Conservation (phyloP, 257 asterid species). For the Pogostemon cablin region DNA sequence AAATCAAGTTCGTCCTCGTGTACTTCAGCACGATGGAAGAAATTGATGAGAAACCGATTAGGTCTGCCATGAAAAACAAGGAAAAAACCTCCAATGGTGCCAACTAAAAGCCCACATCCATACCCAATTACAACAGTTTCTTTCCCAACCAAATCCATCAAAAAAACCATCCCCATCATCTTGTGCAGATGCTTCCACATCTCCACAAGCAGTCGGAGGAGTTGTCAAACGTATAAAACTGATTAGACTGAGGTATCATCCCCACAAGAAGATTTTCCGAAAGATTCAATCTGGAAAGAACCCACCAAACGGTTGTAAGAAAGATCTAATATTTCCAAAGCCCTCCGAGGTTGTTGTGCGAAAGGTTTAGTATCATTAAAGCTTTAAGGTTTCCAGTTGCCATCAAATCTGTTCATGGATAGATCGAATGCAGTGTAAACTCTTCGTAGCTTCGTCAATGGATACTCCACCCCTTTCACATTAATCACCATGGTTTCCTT, state of each 20-base stretch:
- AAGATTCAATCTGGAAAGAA: constrained; percentile 33
- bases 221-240: constrained; percentile 36
- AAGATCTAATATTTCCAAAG: constrained; percentile 34
- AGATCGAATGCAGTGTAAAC: not conserved
- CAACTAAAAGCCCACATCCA: not conserved
- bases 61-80: not conserved
- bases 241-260: constrained; percentile 33
- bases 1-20: no score
- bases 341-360: constrained; percentile 35
- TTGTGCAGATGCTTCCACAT: not conserved
- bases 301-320: constrained; percentile 38
- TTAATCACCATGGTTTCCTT: not conserved
- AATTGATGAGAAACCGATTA: no score
- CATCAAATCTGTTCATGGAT: constrained; percentile 29
- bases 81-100: not conserved
- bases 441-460: not conserved
- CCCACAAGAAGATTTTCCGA: constrained; percentile 34
- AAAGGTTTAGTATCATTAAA: constrained; percentile 22
- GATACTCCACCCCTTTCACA: not conserved
- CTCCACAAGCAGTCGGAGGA: constrained; percentile 24
- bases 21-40: no score
- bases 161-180: not conserved
- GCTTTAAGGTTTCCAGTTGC: constrained; percentile 19
- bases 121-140: constrained; percentile 3
- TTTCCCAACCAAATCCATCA: not conserved